phyloP scores from a whole-genome alignment of 345 rosid genomes.

The Luvunga scandens region DNA sequence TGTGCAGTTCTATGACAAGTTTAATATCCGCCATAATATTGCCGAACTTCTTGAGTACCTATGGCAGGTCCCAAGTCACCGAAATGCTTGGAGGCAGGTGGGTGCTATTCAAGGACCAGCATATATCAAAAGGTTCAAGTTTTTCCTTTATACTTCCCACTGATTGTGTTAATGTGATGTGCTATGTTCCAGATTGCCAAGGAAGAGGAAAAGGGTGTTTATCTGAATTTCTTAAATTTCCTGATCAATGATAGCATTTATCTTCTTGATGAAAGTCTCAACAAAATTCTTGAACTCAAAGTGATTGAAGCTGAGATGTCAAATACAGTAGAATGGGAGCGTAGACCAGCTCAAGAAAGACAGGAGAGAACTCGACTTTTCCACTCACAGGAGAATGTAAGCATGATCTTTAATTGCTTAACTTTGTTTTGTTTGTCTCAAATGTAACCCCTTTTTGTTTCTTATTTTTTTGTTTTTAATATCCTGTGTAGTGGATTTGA shows the following conservation, averaged over 20 bases:
- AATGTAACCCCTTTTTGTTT: not conserved
- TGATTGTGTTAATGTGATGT: conserved; percentile 4
- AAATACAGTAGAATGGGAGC: conserved; percentile 88
- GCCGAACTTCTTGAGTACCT: conserved; percentile 97
- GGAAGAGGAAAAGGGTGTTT: conserved; percentile 99
- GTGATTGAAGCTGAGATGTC: conserved; percentile 96
- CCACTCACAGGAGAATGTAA: conserved; percentile 94
- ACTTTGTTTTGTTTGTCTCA: not conserved
- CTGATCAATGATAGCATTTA: conserved; percentile 94
- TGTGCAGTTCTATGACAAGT: conserved; percentile 96
- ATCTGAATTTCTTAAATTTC: conserved; percentile 96
- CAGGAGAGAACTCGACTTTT: conserved; percentile 93
- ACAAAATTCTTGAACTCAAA: conserved; percentile 94
- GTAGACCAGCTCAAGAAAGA: conserved; percentile 90
- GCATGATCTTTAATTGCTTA: conserved; percentile 13
- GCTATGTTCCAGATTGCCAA: conserved; percentile 77
- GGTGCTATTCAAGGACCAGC: conserved; percentile 7
- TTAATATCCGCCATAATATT: conserved; percentile 95
- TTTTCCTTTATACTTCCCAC: not conserved
- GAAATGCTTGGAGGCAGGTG: conserved; percentile 97
- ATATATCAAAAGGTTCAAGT: conserved; percentile 5
- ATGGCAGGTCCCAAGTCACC: conserved; percentile 99
- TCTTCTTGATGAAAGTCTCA: conserved; percentile 98
- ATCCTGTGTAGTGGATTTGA: not conserved
- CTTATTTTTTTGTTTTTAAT: too few species aligned